Percentiles rank a stretch among this genome's conserved stretches.
phyloP scores from a whole-genome alignment of 208 protist genomes.

The Crithidia expoeki region DNA sequence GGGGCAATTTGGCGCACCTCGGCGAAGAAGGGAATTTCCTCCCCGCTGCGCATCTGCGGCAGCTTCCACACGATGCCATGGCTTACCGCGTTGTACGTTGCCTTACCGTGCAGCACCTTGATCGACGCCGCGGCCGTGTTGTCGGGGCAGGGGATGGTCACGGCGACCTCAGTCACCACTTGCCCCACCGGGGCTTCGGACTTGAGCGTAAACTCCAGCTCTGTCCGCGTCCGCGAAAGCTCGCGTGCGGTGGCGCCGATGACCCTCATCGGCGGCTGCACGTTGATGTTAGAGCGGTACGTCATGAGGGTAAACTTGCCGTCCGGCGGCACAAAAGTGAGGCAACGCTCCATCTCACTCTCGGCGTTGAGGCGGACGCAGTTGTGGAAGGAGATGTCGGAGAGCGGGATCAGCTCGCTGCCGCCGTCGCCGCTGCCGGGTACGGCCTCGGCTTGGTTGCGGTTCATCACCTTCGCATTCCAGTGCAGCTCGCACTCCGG shows the following conservation, averaged over 20 bases:
- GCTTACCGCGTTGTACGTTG: constrained; percentile 88
- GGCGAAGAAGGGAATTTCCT: constrained; percentile 84
- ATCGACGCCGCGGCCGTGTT: constrained; percentile 93
- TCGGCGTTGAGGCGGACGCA: constrained; percentile 96
- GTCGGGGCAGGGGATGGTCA: constrained; percentile 92
- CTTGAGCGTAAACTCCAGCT: constrained; percentile 85
- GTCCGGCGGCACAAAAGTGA: constrained; percentile 94
- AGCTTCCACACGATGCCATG: constrained; percentile 95
- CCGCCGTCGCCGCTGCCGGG: constrained; percentile 10
- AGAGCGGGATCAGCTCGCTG: constrained; percentile 66
- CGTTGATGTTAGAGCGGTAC: constrained; percentile 94
- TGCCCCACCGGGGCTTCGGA: constrained; percentile 48
- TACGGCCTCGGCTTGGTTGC: constrained; percentile 7
- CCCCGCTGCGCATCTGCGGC: constrained; percentile 72
- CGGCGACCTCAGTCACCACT: constrained; percentile 54
- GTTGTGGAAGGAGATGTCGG: constrained; percentile 98
- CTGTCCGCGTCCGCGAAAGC: constrained; percentile 91
- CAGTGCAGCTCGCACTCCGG: constrained; percentile 98
- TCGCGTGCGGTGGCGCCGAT: constrained; percentile 90
- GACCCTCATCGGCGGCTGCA: constrained; percentile 95
- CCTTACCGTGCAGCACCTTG: constrained; percentile 83
- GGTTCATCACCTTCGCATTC: constrained; percentile 73
- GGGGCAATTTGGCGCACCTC: constrained; percentile 92
- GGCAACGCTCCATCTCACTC: constrained; percentile 77
- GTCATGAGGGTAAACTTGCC: constrained; percentile 98